Conservation (phyloP, 768 basidiomycete species). For the Termitomyces sp. region DNA sequence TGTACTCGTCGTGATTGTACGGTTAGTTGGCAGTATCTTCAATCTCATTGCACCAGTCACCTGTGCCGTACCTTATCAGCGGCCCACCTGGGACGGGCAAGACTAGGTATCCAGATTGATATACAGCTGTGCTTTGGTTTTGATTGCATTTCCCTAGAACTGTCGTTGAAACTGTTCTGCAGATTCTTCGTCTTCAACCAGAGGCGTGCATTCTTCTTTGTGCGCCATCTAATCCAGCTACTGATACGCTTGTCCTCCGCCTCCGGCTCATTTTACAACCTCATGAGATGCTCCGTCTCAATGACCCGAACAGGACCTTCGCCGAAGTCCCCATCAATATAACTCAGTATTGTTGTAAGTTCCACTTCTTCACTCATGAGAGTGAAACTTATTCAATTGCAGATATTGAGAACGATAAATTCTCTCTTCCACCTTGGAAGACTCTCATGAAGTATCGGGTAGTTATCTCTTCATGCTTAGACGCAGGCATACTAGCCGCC, state of each 20-base stretch:
- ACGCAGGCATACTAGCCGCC: conserved; percentile 37
- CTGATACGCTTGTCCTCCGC: conserved; percentile 41
- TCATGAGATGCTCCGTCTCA: conserved; percentile 41
- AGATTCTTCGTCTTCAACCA: conserved; percentile 41
- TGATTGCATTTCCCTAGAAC: conserved; percentile 25
- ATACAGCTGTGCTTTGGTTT: not conserved
- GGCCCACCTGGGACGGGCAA: conserved; percentile 52
- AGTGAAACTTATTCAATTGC: not conserved
- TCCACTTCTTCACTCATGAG: not conserved
- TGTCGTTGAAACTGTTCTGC: conserved; percentile 43
- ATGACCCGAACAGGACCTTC: conserved; percentile 45
- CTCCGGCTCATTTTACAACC: conserved; percentile 33
- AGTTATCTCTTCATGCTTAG: conserved; percentile 41
- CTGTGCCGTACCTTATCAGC: conserved; percentile 43
- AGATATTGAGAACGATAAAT: conserved; percentile 45
- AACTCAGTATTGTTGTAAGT: conserved; percentile 42
- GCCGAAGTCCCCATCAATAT: conserved; percentile 43
- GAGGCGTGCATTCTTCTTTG: conserved; percentile 45
- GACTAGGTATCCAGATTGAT: conserved; percentile 30
- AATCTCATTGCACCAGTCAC: conserved; percentile 36
- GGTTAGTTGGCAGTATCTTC: conserved; percentile 38
- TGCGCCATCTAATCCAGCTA: conserved; percentile 47
- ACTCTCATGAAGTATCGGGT: conserved; percentile 42
- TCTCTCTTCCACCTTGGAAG: conserved; percentile 41
- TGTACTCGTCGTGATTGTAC: not conserved